Evolutionary conservation across 192 early-diverging fungal genomes (phyloP), one percentile per base, ranked within the genome.

Genomic region (Diversispora epigaea): DNA sequence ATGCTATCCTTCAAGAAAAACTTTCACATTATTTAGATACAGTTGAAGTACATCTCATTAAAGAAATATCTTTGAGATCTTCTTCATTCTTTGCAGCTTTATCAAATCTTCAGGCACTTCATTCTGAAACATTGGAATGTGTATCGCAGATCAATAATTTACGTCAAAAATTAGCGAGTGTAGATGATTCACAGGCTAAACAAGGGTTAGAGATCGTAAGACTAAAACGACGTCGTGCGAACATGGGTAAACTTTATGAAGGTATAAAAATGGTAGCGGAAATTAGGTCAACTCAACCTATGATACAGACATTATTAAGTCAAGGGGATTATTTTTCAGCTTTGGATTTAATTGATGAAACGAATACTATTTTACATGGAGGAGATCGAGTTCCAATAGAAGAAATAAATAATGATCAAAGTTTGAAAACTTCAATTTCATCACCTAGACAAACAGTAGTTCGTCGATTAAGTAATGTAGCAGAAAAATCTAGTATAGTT

Each of bases 51-150:
- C 95, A 98, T 71, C 80, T 99, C 39, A 90, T 96, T 21, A 91
- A 90, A 57, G 98, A 99, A 78, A 99, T 99, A 54, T 95, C 95
- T 44, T 87, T 90, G 22, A 83, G 97, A 25, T 96, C 95, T n/a
- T 88, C 91, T 9, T 95, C 97, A 0, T 99, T 99, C 77, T 99
- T 99, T 79, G 90, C 92, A 41, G 97, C 98, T 0, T 82, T 99
- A 10, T 91, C 92, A 7, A 98, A 95, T 70, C 84, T 99, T 47
- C 93, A 98, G 80, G 92, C 91, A 12, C 82, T 99, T 50, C 94
- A 99, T 79, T 87, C 89, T 1, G 96, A 99, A 76, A 98, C 96
- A 0, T 82, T 93, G 56, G 84, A 90, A 14, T 98, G 96, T 77
- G 91, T 99, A 9, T 82, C 84, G 0, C 90, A 99, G 73, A 98